Conservation (phyloP, 768 basidiomycete species). For the Rhizopogon salebrosus region DNA sequence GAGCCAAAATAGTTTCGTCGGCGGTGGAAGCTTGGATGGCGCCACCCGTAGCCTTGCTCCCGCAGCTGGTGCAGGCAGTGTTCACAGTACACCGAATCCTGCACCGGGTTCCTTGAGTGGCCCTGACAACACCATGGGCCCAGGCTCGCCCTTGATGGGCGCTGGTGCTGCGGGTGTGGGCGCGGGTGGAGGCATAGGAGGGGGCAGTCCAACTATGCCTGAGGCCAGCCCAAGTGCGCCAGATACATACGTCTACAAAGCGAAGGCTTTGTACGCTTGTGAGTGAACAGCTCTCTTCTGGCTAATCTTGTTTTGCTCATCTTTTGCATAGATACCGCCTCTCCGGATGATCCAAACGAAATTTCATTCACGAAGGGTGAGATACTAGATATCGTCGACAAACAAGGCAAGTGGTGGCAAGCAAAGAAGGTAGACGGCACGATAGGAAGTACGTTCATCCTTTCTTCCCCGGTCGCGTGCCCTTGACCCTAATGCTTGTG, state of each 20-base stretch:
- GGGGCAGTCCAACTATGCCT: slow-evolving; percentile 16
- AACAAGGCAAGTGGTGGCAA: slow-evolving; percentile 93
- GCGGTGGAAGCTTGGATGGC: slow-evolving; percentile 37
- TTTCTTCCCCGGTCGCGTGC: not conserved
- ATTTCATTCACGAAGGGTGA: slow-evolving; percentile 93
- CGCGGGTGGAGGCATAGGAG: slow-evolving; percentile 33
- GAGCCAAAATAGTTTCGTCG: slow-evolving; percentile 40
- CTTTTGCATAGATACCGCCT: slow-evolving; percentile 71
- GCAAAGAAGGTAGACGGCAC: slow-evolving; percentile 73
- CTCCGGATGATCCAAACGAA: slow-evolving; percentile 92
- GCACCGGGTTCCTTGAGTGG: slow-evolving; percentile 33
- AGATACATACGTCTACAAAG: slow-evolving; percentile 63
- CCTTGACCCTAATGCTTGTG: slow-evolving; percentile 1
- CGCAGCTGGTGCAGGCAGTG: slow-evolving; percentile 47
- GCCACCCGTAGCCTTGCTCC: slow-evolving; percentile 51
- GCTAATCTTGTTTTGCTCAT: slow-evolving; percentile 16
- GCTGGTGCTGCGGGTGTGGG: slow-evolving; percentile 62
- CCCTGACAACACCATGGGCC: slow-evolving; percentile 39
- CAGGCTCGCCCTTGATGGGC: slow-evolving; percentile 64
- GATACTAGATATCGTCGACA: slow-evolving; percentile 87
- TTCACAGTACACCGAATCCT: slow-evolving; percentile 42
- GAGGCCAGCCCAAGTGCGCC: slow-evolving; percentile 27
- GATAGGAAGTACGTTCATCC: slow-evolving; percentile 61
- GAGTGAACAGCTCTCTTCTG: slow-evolving; percentile 25
- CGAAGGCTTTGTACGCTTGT: slow-evolving; percentile 91